Evolutionary conservation across 176 grass and related monocot genomes (phyloP).

Genomic region (Eleusine coracana): DNA sequence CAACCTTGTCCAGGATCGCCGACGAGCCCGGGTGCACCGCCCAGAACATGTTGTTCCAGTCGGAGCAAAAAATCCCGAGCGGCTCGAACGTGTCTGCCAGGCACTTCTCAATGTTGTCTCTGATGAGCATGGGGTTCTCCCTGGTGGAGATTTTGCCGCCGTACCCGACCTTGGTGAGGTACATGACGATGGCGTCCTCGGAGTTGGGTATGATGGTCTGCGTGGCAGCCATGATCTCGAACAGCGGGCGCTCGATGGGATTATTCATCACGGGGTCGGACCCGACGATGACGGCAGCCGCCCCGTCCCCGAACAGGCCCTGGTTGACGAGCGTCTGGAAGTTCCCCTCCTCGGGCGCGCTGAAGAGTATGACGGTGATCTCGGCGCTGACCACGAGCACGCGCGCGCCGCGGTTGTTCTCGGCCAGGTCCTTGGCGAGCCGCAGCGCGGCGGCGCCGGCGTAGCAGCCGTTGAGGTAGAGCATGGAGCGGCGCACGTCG

Average conservation of each 20-base stretch:
- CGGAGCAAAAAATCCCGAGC: slow-evolving; percentile 19
- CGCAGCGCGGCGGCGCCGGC: slow-evolving; percentile 41
- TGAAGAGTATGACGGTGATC: slow-evolving; percentile 39
- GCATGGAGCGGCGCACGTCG: slow-evolving; percentile 16
- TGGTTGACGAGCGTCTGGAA: slow-evolving; percentile 40
- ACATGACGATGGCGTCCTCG: slow-evolving; percentile 5
- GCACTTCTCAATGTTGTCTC: slow-evolving; percentile 44
- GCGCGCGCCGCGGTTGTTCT: slow-evolving; percentile 47
- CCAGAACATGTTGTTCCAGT: slow-evolving; percentile 66
- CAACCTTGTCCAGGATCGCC: slow-evolving; percentile 35
- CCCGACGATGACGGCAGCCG: slow-evolving; percentile 46
- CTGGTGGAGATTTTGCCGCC: neutral
- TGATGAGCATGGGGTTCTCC: slow-evolving; percentile 20
- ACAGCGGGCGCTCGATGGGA: slow-evolving; percentile 40
- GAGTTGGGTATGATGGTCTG: slow-evolving; percentile 43
- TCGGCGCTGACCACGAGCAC: slow-evolving; percentile 49
- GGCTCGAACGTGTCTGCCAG: slow-evolving; percentile 35
- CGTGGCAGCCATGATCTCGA: slow-evolving; percentile 35
- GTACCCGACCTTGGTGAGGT: slow-evolving; percentile 23
- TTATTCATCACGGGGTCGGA: slow-evolving; percentile 1
- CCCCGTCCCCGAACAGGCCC: slow-evolving; percentile 50
- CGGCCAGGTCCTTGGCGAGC: slow-evolving; percentile 52
- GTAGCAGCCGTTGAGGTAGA: slow-evolving; percentile 36
- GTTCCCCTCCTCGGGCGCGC: slow-evolving; percentile 7
- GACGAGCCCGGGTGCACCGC: slow-evolving; percentile 46